These are phyloP conservation scores for Flaveria brownii DNA, from an alignment of 129 eudicot species.

Conservation along the genomic window DNA sequence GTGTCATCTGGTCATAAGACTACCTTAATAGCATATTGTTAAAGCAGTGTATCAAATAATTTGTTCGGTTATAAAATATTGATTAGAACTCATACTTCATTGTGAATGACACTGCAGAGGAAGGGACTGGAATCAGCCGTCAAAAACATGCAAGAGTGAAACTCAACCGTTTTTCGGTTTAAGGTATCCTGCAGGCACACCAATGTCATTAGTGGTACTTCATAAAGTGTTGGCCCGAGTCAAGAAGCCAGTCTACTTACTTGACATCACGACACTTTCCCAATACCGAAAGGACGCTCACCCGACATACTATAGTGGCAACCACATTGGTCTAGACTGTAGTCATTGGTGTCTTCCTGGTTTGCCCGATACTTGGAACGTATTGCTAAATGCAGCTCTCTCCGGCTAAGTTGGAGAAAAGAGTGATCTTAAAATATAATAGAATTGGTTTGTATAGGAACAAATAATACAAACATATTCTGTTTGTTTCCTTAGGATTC, in stretches of 20 bases:
- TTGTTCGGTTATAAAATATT: no score
- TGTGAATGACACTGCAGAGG: constrained; percentile 49
- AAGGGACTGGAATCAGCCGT: constrained; percentile 77
- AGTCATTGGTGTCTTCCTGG: constrained; percentile 99
- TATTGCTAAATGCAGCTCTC: constrained; percentile 66
- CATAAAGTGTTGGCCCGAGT: constrained; percentile 73
- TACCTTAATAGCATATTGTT: no score
- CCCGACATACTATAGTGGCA: constrained; percentile 59
- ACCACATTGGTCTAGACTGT: constrained; percentile 64
- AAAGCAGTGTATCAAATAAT: no score
- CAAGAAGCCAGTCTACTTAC: constrained; percentile 64
- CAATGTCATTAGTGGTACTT: constrained; percentile 54
- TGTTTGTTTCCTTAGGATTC: constrained; percentile 28
- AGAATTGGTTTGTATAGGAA: constrained; percentile 24
- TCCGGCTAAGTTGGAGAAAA: constrained; percentile 28
- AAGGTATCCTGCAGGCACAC: constrained; percentile 72
- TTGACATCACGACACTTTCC: constrained; percentile 74
- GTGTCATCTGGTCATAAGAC: no score
- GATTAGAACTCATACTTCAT: neutral
- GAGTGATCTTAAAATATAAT: neutral
- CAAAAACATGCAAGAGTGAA: constrained; percentile 61
- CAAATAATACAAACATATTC: constrained; percentile 20
- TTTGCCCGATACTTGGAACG: constrained; percentile 96
- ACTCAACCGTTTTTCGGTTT: constrained; percentile 62
- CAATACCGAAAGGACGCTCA: constrained; percentile 86